These are phyloP conservation scores for Telopea speciosissima DNA, from an alignment of 177 flowering plant species.

Conservation along the genomic window DNA sequence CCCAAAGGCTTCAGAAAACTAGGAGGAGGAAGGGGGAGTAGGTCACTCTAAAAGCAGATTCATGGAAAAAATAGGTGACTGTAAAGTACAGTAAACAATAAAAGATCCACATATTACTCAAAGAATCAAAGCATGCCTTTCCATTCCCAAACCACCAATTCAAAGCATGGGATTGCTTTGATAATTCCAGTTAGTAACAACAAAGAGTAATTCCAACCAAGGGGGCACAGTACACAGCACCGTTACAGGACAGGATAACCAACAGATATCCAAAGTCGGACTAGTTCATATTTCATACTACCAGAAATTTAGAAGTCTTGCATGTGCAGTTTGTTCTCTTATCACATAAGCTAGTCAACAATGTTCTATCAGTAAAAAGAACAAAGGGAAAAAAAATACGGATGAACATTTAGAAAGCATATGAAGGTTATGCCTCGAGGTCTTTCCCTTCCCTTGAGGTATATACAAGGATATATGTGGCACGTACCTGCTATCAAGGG, in stretches of 20 bases:
- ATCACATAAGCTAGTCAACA: neutral
- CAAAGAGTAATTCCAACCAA: neutral
- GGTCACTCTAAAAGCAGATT: neutral
- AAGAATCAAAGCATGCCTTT: too few species aligned
- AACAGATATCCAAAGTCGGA: neutral
- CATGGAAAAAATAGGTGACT: neutral
- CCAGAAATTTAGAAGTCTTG: neutral
- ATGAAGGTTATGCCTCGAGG: neutral
- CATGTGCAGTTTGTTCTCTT: neutral
- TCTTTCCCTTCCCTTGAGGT: neutral
- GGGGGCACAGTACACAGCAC: neutral
- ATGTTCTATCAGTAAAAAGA: neutral
- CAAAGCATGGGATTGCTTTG: neutral
- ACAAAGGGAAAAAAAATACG: too few species aligned
- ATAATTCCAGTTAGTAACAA: neutral
- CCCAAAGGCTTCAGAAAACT: conserved; percentile 97
- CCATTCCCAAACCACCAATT: neutral
- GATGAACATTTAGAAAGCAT: neutral
- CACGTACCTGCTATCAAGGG: neutral
- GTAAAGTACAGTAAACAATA: neutral
- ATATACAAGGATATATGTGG: neutral
- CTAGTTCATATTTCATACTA: neutral
- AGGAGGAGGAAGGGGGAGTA: conserved; percentile 1
- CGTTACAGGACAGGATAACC: neutral
- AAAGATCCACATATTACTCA: neutral